A percentile compares a stretch with the other conserved stretches of the same genome.
Evolutionary conservation across 2,329 filamentous ascomycete genomes (phyloP).

Genomic region (Fusarium tjaetaba): DNA sequence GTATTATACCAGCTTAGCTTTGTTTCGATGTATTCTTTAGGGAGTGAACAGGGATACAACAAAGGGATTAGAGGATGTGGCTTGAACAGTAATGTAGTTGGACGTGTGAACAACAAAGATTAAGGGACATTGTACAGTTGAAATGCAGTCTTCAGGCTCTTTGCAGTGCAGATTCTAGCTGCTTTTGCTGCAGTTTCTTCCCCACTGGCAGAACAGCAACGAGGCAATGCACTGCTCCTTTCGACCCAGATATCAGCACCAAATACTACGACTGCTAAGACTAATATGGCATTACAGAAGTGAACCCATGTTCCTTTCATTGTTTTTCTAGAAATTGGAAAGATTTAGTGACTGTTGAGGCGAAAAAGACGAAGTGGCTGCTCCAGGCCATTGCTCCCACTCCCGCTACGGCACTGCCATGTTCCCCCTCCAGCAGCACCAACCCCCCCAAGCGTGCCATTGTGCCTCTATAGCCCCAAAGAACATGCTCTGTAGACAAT

Average conservation of each 20-base stretch:
- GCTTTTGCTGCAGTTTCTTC: not conserved
- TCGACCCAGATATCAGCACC: not conserved
- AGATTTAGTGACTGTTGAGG: not conserved
- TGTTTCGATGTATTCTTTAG: slow-evolving; percentile 14
- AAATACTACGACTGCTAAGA: not conserved
- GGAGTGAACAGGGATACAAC: not conserved
- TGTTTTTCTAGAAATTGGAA: not conserved
- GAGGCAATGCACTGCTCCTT: not conserved
- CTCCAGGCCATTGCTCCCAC: not conserved
- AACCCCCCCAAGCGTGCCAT: not conserved
- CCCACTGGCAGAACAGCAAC: not conserved
- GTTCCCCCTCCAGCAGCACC: not conserved
- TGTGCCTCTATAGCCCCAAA: too few species aligned
- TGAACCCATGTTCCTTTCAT: not conserved
- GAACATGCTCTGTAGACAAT: not conserved
- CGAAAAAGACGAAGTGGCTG: not conserved
- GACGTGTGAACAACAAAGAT: not conserved
- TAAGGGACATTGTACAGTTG: not conserved
- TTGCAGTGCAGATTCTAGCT: not conserved
- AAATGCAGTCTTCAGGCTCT: not conserved
- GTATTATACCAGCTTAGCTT: slow-evolving; percentile 20
- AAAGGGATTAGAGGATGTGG: slow-evolving; percentile 4
- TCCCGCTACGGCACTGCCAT: not conserved
- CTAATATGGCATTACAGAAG: fast-evolving
- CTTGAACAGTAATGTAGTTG: not conserved